Evolutionary conservation across 2,329 filamentous ascomycete species (phyloP).

Genomic region (Apiospora hydei): DNA sequence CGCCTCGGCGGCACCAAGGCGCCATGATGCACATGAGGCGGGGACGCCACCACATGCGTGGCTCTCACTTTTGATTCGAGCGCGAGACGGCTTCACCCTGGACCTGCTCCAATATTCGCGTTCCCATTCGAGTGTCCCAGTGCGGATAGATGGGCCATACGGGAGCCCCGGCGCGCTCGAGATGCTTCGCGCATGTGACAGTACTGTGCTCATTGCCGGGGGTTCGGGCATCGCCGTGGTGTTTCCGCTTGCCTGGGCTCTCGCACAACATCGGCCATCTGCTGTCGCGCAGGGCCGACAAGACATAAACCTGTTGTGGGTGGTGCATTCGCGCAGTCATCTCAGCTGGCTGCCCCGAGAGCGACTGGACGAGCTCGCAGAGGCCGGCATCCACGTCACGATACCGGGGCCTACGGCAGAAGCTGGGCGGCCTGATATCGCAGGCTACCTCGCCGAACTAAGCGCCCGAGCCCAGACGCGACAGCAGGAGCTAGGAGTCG

Average conservation of each 20-base stretch:
- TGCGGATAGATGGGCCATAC: conserved; percentile 71
- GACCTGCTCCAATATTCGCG: conserved; percentile 61
- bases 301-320: conserved; percentile 63
- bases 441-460: conserved; percentile 49
- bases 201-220: conserved; percentile 65
- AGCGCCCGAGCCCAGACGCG: conserved; percentile 36
- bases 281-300: conserved; percentile 31
- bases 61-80: conserved; percentile 66
- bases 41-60: conserved; percentile 51
- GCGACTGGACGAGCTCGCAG: conserved; percentile 56
- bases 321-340: conserved; percentile 62
- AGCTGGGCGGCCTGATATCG: conserved; percentile 61
- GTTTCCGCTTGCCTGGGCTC: conserved; percentile 65
- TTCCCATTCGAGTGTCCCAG: conserved; percentile 48
- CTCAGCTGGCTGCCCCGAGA: conserved; percentile 59
- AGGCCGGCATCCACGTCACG: conserved; percentile 58
- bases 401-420: conserved; percentile 62
- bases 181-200: conserved; percentile 56
- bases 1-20: conserved; percentile 61
- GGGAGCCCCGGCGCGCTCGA: conserved; percentile 63
- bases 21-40: not conserved
- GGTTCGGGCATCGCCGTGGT: conserved; percentile 71
- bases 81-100: conserved; percentile 65
- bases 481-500: conserved; percentile 53
- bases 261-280: conserved; percentile 41